phyloP scores from a whole-genome alignment of 768 basidiomycete genomes.

The Boletales sp. region DNA sequence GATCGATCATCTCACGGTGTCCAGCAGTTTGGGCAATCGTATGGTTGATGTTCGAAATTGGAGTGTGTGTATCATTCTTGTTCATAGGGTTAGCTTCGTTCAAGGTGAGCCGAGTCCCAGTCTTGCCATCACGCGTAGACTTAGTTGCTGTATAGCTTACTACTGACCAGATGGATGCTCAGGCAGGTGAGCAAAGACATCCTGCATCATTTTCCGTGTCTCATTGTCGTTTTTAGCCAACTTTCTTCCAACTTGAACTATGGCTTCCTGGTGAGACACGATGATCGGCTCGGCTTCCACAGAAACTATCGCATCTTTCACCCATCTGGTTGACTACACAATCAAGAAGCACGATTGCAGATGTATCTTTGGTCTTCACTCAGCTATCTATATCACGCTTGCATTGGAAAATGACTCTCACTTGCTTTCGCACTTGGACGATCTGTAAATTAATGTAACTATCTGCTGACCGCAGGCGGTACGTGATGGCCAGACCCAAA shows the following conservation, averaged over 20 bases:
- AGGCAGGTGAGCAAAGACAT: slow-evolving; percentile 57
- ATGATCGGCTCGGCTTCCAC: not conserved
- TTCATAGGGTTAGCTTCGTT: slow-evolving; percentile 81
- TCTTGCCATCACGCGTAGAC: not conserved
- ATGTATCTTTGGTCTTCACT: slow-evolving; percentile 25
- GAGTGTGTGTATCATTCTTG: slow-evolving; percentile 71
- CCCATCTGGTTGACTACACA: slow-evolving; percentile 9
- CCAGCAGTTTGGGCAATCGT: slow-evolving; percentile 74
- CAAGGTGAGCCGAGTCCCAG: slow-evolving; percentile 48
- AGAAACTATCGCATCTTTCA: slow-evolving; percentile 2
- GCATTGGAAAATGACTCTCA: slow-evolving; percentile 22
- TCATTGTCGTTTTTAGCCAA: slow-evolving; percentile 37
- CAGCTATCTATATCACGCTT: slow-evolving; percentile 30
- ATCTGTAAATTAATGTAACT: slow-evolving; percentile 31
- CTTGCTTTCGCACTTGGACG: slow-evolving; percentile 11
- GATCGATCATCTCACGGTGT: slow-evolving; percentile 1
- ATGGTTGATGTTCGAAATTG: slow-evolving; percentile 80
- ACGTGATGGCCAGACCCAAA: not conserved
- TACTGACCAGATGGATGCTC: slow-evolving; percentile 43
- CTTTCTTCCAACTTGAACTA: slow-evolving; percentile 57
- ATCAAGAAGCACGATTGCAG: slow-evolving; percentile 17
- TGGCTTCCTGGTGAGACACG: slow-evolving; percentile 2
- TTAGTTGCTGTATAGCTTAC: slow-evolving; percentile 31
- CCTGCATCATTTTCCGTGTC: not conserved
- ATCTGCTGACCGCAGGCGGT: slow-evolving; percentile 7